Conservation (phyloP, 441 rosid species). For the Cnidoscolus chayamansa region DNA sequence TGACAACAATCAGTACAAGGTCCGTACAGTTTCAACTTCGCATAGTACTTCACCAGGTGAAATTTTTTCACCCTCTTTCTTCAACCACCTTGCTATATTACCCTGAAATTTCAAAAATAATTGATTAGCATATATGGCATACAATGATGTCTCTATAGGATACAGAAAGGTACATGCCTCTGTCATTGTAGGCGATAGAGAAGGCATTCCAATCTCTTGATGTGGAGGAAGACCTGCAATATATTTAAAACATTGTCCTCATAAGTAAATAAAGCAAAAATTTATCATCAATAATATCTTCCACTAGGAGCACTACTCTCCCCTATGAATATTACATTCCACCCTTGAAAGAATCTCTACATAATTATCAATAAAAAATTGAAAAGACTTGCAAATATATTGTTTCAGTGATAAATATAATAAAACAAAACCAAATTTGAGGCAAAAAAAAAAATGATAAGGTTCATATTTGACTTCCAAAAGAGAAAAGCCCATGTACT, state of each 20-base stretch:
- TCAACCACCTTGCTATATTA: constrained; percentile 92
- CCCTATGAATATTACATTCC: too few relatives aligned
- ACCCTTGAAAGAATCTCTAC: too few relatives aligned
- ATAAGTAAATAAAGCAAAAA: constrained; percentile 16
- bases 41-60: constrained; percentile 94
- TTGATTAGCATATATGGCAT: constrained; percentile 20
- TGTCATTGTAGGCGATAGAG: constrained; percentile 95
- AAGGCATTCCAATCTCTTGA: constrained; percentile 99
- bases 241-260: constrained; percentile 19
- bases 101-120: constrained; percentile 52
- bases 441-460: neutral
- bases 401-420: neutral
- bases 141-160: constrained; percentile 17
- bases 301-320: too few relatives aligned
- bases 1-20: constrained; percentile 9
- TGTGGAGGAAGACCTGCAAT: constrained; percentile 87
- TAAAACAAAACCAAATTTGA: neutral
- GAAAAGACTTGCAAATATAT: too few relatives aligned
- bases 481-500: neutral
- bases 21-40: constrained; percentile 95
- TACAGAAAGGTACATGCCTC: constrained; percentile 53
- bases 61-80: constrained; percentile 94
- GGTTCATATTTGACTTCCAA: neutral
- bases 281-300: neutral
- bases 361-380: too few relatives aligned